A percentile compares a stretch with the other conserved stretches of the same genome.
Conservation (phyloP, 202 grass and related monocot species). For the Alloteropsis angusta region DNA sequence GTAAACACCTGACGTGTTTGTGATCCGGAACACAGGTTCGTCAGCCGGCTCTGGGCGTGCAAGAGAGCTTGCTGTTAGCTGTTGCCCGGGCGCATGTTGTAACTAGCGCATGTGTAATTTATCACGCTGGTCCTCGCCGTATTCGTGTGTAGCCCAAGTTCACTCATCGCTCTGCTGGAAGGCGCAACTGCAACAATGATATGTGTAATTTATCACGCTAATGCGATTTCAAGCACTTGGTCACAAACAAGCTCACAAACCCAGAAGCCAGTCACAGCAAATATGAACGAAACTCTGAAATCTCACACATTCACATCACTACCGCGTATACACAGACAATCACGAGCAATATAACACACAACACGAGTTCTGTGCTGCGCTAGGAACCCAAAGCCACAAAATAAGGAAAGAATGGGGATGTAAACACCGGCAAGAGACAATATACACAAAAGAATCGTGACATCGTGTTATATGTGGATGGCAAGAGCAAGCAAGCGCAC, state of each 20-base stretch:
- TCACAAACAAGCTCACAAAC: not conserved
- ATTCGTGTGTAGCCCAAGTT: not conserved
- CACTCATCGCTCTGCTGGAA: not conserved
- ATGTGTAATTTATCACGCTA: too few relatives aligned
- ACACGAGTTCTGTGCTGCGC: not conserved
- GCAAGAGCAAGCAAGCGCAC: not conserved
- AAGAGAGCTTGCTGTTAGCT: constrained; percentile 20
- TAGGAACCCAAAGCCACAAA: constrained; percentile 26
- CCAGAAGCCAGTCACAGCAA: not conserved
- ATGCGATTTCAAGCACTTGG: too few relatives aligned
- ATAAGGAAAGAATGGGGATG: constrained; percentile 32
- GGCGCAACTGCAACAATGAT: not conserved
- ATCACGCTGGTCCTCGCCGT: not conserved
- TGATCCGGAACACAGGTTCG: not conserved
- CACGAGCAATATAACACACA: not conserved
- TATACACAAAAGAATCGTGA: constrained; percentile 27
- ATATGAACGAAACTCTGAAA: not conserved
- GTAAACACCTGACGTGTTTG: not conserved
- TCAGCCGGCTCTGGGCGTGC: not conserved
- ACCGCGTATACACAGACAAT: constrained; percentile 35
- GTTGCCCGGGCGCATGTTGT: not conserved
- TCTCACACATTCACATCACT: constrained; percentile 21
- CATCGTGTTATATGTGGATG: not conserved
- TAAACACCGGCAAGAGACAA: constrained; percentile 12
- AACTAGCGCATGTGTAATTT: not conserved